Evolutionary conservation across 352 stramenopile genomes (phyloP), one percentile per base, ranked within the genome.

Genomic region (Globisporangium recalcitrans): DNA sequence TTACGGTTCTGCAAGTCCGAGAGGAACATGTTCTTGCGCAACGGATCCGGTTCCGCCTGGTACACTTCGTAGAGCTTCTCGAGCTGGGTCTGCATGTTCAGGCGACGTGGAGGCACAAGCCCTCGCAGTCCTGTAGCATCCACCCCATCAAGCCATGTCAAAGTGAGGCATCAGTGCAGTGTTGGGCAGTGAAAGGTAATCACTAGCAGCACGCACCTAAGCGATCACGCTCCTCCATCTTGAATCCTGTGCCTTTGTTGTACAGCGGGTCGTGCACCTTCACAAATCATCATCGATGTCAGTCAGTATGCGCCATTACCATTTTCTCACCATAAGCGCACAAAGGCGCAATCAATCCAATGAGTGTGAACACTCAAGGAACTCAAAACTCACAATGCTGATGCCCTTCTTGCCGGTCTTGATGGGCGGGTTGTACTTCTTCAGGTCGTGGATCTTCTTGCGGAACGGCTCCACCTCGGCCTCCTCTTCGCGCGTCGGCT

Each of bases 1-100:
- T 98, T 98, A 36, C 89, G 85, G 79, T 98, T 96, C 71, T 98
- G 95, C 55, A 98, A 71, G 65, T 98, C 93, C 54, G 75, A 93
- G 49, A 99, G 74, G 71, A 97, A 97, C 29, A 96, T 77, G 72
- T 97, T 95, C 79, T 98, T 98, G 53, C 78, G 76, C 58, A 99
- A 87, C 44, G 86, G 74, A 58, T 93, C 80, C 60, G 77, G 72
- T 64, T 91, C 80, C 51, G 84, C 54, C 40, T 72, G 78, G 57
- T 79, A 91, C 29, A 80, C 75, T 49, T 87, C 68, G 69, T 93
- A 92, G 47, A 92, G 57, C 69, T 93, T 93, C 27, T 78, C 67
- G 29, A 91, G 74, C 73, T 90, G 85, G 53, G 72, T 73, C 38
- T 88, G 68, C 66, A 93, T 82, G 57, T 76, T 78, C 44, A 95